phyloP scores from a whole-genome alignment of 176 grass and related monocot genomes.

The Hordeum vulgare region DNA sequence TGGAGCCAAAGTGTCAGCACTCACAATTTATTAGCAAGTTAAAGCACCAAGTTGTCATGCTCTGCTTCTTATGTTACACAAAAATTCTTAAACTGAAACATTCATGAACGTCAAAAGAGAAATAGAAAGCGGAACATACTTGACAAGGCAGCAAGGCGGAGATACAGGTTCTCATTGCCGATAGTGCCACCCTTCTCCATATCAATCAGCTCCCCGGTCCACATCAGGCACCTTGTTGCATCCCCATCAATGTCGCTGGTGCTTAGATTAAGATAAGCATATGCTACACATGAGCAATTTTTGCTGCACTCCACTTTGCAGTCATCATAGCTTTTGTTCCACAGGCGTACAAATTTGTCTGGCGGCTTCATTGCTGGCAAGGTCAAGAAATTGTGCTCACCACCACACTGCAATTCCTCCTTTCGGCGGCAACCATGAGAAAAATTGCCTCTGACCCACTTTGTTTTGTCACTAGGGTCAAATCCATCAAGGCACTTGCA shows the following conservation, averaged over 20 bases:
- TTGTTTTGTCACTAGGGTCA: neutral
- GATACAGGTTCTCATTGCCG: conserved; percentile 10
- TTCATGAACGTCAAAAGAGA: neutral
- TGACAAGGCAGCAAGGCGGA: conserved; percentile 14
- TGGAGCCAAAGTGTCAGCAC: neutral
- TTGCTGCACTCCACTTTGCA: conserved; percentile 20
- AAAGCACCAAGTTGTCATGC: neutral
- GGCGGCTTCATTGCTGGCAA: neutral
- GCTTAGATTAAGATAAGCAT: conserved; percentile 23
- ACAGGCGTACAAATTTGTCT: neutral
- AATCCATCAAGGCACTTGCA: conserved; percentile 31
- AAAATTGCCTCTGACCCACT: neutral
- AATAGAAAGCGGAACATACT: neutral
- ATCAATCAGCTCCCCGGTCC: conserved; percentile 32
- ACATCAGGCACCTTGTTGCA: conserved; percentile 17
- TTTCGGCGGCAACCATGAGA: conserved; percentile 1
- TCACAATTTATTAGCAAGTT: neutral
- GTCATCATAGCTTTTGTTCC: conserved; percentile 17
- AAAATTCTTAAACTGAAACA: neutral
- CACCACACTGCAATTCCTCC: neutral
- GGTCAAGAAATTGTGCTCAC: neutral
- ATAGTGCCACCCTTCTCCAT: neutral
- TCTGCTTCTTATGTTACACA: too few species aligned
- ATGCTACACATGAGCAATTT: conserved; percentile 51
- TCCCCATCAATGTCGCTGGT: neutral